Conservation (phyloP, 345 rosid genomes). For the Populus tremula region DNA sequence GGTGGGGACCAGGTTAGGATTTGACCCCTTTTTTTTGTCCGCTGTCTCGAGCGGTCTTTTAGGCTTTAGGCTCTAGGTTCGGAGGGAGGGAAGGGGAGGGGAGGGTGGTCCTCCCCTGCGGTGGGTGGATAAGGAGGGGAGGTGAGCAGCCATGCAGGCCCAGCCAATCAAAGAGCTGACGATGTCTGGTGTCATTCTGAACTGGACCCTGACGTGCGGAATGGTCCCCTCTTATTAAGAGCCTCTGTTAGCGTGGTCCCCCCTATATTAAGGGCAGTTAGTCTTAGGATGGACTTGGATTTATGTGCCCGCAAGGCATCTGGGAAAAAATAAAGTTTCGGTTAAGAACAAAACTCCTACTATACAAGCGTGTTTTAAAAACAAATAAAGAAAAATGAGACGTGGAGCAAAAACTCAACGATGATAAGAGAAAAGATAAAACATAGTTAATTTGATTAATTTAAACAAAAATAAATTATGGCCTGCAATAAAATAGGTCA, state of each 20-base stretch:
- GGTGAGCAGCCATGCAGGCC: background rate
- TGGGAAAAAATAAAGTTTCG: too few species aligned
- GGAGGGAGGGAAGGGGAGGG: background rate
- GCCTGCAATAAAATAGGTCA: too few species aligned
- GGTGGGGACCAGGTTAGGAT: slow-evolving; percentile 5
- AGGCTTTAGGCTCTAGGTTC: background rate
- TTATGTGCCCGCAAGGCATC: too few species aligned
- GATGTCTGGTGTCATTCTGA: background rate
- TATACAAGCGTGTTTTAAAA: too few species aligned
- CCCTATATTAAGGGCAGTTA: background rate
- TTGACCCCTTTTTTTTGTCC: background rate
- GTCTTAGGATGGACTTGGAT: background rate
- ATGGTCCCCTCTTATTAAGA: background rate
- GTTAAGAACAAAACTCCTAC: too few species aligned
- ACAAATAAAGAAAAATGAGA: too few species aligned
- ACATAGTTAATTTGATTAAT: too few species aligned
- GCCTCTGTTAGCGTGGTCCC: background rate
- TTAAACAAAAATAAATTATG: too few species aligned
- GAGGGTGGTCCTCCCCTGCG: background rate
- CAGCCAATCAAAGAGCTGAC: background rate
- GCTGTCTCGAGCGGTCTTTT: background rate
- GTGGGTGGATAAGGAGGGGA: background rate
- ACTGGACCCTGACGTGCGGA: background rate
- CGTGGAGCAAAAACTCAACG: too few species aligned
- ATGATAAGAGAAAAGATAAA: too few species aligned